These are phyloP conservation scores for Bipolaris victoriae DNA, from an alignment of 2,329 filamentous ascomycete species.

Conservation along the genomic window DNA sequence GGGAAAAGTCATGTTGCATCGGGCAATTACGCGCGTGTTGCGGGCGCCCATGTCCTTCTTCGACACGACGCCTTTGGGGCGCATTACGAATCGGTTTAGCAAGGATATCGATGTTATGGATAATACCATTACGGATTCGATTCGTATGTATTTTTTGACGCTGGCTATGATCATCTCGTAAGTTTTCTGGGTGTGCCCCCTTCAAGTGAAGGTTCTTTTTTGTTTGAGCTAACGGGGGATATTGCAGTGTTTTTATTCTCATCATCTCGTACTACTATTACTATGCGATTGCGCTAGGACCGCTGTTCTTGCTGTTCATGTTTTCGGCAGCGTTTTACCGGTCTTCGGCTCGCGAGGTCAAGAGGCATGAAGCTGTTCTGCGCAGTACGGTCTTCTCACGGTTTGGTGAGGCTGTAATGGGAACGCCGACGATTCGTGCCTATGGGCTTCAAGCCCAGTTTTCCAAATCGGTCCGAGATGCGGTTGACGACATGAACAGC, in stretches of 20 bases:
- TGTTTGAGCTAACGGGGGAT: constrained; percentile 13
- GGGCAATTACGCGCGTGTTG: constrained; percentile 77
- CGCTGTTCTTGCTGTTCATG: constrained; percentile 77
- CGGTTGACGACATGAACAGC: constrained; percentile 90
- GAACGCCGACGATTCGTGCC: constrained; percentile 83
- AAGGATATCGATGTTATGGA: constrained; percentile 97
- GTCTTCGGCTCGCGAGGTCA: constrained; percentile 88
- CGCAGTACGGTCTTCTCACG: constrained; percentile 88
- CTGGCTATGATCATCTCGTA: constrained; percentile 73
- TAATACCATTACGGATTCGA: constrained; percentile 84
- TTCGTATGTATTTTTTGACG: constrained; percentile 91
- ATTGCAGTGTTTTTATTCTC: constrained; percentile 73
- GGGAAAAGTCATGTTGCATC: constrained; percentile 80
- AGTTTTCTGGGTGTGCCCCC: constrained; percentile 4
- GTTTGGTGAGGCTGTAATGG: constrained; percentile 86
- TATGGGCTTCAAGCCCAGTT: constrained; percentile 85
- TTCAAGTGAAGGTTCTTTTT: too few species aligned
- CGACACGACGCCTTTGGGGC: constrained; percentile 92
- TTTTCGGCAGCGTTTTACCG: constrained; percentile 88
- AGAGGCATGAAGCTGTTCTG: constrained; percentile 89
- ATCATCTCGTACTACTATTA: constrained; percentile 97
- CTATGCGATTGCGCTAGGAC: constrained; percentile 73
- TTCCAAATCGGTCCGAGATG: constrained; percentile 67
- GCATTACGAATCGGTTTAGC: constrained; percentile 95
- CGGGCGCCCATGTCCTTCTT: constrained; percentile 85